A percentile compares a stretch with the other conserved stretches of the same genome.
phyloP scores from a whole-genome alignment of 2,329 filamentous ascomycete species.

The Emmonsiellopsis sp. region DNA sequence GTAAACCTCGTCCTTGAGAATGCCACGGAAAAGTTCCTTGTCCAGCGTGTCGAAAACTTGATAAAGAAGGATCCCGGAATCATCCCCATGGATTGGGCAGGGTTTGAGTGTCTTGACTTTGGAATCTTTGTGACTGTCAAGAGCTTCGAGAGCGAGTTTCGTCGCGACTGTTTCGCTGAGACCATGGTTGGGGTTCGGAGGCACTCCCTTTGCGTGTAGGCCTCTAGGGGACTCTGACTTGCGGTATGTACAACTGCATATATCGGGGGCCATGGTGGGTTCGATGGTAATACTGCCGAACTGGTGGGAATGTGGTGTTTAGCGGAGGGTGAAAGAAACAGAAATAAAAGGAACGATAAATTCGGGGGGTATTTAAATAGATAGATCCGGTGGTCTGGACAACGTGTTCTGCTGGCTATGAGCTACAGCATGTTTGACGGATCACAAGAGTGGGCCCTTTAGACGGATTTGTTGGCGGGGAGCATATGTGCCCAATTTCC shows the following conservation, averaged over 20 bases:
- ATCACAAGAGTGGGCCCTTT: no score
- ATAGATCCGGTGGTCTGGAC: background rate
- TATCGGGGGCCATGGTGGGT: background rate
- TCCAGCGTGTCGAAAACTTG: slow-evolving; percentile 10
- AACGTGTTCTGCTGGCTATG: no score
- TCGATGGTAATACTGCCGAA: background rate
- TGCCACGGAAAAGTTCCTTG: slow-evolving; percentile 9
- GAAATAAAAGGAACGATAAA: background rate
- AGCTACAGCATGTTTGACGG: no score
- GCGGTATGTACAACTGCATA: background rate
- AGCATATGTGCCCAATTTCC: no score
- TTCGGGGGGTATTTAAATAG: background rate
- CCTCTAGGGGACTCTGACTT: background rate
- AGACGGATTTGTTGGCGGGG: no score
- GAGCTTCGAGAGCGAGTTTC: slow-evolving; percentile 5
- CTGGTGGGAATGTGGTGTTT: background rate
- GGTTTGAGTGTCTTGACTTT: background rate
- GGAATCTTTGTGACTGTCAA: slow-evolving; percentile 2
- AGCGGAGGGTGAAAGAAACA: background rate
- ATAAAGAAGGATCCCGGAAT: slow-evolving; percentile 5
- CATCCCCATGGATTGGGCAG: background rate
- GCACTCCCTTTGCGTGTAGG: background rate
- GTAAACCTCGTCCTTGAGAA: slow-evolving; percentile 11
- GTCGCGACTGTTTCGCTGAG: slow-evolving; percentile 11
- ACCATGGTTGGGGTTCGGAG: background rate